These are phyloP conservation scores for Cladophialophora chaetospira DNA, from an alignment of 2,329 filamentous ascomycete species.

Conservation along the genomic window DNA sequence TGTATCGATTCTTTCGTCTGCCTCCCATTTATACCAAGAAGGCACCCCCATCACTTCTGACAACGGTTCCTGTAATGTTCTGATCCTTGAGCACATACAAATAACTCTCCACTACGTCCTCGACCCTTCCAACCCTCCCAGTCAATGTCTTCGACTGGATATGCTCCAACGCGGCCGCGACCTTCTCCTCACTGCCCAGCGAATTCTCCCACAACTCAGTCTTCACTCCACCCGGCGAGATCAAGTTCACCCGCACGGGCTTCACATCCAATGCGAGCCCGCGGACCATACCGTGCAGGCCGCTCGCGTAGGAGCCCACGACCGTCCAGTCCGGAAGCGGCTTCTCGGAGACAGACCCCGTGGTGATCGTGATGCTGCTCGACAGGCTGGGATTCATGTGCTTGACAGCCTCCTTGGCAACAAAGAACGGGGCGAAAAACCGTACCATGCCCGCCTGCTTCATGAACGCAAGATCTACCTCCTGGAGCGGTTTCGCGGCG, in stretches of 20 bases:
- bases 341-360: conserved; percentile 41
- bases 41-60: conserved; percentile 42
- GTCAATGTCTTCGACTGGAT: conserved; percentile 36
- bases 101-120: conserved; percentile 50
- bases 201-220: conserved; percentile 44
- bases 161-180: conserved; percentile 30
- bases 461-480: conserved; percentile 35
- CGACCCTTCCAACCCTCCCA: conserved; percentile 36
- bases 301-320: conserved; percentile 33
- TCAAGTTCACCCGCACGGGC: conserved; percentile 47
- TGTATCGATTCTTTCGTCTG: neutral
- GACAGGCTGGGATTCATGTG: conserved; percentile 34
- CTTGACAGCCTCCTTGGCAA: conserved; percentile 42
- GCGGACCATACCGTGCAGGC: conserved; percentile 39
- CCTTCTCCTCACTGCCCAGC: conserved; percentile 29
- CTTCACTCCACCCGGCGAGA: conserved; percentile 45
- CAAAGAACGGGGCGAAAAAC: conserved; percentile 39
- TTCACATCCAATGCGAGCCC: conserved; percentile 46
- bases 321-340: conserved; percentile 42
- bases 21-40: conserved; percentile 29
- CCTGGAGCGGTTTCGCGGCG: conserved; percentile 30
- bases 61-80: conserved; percentile 42
- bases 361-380: conserved; percentile 47
- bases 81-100: conserved; percentile 49
- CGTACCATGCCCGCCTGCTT: conserved; percentile 39